Evolutionary conservation across 352 stramenopile species (phyloP), one percentile per base, ranked within the genome.

Genomic region (Peronospora belbahrii): DNA sequence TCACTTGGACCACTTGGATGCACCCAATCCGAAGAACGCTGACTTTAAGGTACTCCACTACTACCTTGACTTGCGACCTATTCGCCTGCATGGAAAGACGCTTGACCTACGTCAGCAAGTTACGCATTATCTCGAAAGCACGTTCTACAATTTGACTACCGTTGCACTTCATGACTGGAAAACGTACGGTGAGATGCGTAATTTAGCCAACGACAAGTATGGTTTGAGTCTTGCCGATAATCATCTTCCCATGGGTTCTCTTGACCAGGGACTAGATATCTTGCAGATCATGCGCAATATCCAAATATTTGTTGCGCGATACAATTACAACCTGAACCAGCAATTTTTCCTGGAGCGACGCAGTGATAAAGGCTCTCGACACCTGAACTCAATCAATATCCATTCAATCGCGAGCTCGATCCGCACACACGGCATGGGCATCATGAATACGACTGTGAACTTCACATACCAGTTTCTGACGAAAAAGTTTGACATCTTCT

Each of bases 251-350:
- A 96, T 97, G 85, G 92, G 90, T 3, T 93, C 71, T 18, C 62
- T 97, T 6, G 88, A 97, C 52, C 78, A 93, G 52, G 87, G 85
- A 6, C 55, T 97, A 23, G 90, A 98, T 60, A 88, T 97, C 35
- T 61, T 98, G 15, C 87, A 97, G 61, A 97, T 97, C 59, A 96
- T 98, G 88, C 85, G 89, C 39, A 96, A 97, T 59, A 96, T 97
- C 55, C 74, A 96, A 64, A 85, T 94, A 33, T 96, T 96, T 40
- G 83, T 94, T 9, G 71, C 71, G 14, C 62, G 75, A 10, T 96
- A 92, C 75, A 97, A 96, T 63, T 97, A 97, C 70, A 97, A 97
- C 41, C 62, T 98, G 43, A 97, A 97, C 56, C 88, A 97, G 62
- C 92, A 98, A 49, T 88, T 94, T 47, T 98, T 98, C 56, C 62